Evolutionary conservation across 2,329 filamentous ascomycete genomes (phyloP), one percentile per base, ranked within the genome.

Genomic region (Colletotrichum truncatum): DNA sequence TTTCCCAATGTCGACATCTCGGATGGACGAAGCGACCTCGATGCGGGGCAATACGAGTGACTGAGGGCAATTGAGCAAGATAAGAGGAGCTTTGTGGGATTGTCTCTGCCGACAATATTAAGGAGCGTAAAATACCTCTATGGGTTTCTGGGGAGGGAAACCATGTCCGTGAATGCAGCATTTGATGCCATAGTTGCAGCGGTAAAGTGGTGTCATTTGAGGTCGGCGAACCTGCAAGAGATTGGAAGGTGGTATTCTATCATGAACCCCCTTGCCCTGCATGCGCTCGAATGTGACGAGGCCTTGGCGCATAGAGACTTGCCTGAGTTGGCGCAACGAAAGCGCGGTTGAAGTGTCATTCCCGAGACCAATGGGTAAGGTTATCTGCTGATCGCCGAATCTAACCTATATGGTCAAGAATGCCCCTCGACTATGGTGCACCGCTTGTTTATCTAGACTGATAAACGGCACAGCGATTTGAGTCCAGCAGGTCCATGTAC

Each of bases 61-160:
- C 7, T 36, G 62, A 65, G 62, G 34, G 48, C 34, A 18, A 62
- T 65, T 65, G 56, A 62, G 62, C 62, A 65, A 65, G 56, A 65
- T 65, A 55, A 36, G 21, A 28, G n/a, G 12, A 14, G 6, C 5
- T 36, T 7, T 26, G 26, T 6, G 34, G 18, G 14, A 18, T n/a
- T 14, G 11, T n/a, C 4, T n/a, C 10, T 10, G 32, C 26, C 25
- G 12, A 4, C 18, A 16, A 10, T 28, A 4, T 10, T 8, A 1
- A 32, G 8, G 1, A 43, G n/a, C n/a, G n/a, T n/a, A n/a, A n/a
- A n/a, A n/a, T n/a, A n/a, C n/a, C n/a, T n/a, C n/a, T 4, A 25
- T 23, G 4, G 3, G 18, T 10, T 45, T 10, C 28, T 26, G 6
- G 39, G 2, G 6, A 25, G n/a, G 30, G 28, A 23, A 46, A 18